Evolutionary conservation across 257 asterid species (phyloP).

Genomic region (Mentha longifolia): DNA sequence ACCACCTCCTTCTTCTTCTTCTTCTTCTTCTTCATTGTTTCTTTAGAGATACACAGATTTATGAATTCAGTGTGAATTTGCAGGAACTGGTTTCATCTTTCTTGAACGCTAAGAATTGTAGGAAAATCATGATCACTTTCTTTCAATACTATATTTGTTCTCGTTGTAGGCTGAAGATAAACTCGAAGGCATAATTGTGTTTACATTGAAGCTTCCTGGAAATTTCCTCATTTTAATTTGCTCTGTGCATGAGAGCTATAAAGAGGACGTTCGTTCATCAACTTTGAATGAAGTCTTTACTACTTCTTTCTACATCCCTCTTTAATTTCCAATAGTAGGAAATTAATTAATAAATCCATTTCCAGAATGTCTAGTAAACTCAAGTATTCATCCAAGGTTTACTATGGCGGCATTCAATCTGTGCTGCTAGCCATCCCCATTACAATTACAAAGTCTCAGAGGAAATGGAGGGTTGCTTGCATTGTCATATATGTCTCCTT

Average conservation of each 20-base stretch:
- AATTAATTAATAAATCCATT: neutral
- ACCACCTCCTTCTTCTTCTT: neutral
- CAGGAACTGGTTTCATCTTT: slow-evolving; percentile 5
- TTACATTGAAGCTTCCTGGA: slow-evolving; percentile 41
- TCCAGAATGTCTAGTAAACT: slow-evolving; percentile 34
- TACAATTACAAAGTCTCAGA: slow-evolving; percentile 44
- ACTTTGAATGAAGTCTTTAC: slow-evolving; percentile 32
- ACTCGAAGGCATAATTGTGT: neutral
- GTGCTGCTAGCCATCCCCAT: slow-evolving; percentile 40
- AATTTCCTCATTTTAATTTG: slow-evolving; percentile 18
- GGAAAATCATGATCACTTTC: neutral
- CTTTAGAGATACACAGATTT: neutral
- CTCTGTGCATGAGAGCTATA: slow-evolving; percentile 11
- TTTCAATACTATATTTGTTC: neutral
- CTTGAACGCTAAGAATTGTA: neutral
- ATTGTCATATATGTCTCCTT: slow-evolving; percentile 43
- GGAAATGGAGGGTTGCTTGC: slow-evolving; percentile 55
- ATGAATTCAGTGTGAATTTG: slow-evolving; percentile 3
- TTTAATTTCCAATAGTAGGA: neutral
- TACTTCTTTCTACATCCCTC: slow-evolving; percentile 29
- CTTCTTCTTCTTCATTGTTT: neutral
- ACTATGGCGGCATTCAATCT: slow-evolving; percentile 31
- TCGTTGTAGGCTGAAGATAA: neutral
- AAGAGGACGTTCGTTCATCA: neutral
- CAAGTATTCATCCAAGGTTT: slow-evolving; percentile 15